Evolutionary conservation across 768 basidiomycete species (phyloP).

Genomic region (Hericium coralloides): DNA sequence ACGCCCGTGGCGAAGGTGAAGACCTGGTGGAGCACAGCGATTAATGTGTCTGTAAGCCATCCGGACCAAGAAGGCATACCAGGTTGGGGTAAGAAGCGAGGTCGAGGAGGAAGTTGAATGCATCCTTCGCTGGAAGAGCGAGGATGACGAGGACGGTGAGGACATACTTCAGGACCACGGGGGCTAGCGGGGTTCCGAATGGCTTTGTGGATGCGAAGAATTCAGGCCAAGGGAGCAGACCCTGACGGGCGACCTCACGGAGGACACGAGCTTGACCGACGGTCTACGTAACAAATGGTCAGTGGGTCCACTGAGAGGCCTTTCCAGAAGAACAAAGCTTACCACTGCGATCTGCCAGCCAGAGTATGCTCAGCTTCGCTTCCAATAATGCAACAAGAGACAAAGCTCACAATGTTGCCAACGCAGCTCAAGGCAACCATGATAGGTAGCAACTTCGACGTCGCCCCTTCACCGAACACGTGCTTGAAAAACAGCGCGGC

Average conservation of each 20-base stretch:
- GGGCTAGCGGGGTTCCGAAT: conserved; percentile 39
- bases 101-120: conserved; percentile 31
- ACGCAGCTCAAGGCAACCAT: conserved; percentile 12
- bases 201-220: conserved; percentile 41
- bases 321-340: neutral
- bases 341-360: conserved; percentile 13
- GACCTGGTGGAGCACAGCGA: conserved; percentile 9
- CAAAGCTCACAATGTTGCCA: conserved; percentile 24
- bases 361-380: too few species aligned
- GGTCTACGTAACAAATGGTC: conserved; percentile 9
- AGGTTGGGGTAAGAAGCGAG: conserved; percentile 30
- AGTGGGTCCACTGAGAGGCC: neutral
- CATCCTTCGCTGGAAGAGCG: conserved; percentile 25
- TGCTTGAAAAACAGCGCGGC: conserved; percentile 42
- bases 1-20: conserved; percentile 21
- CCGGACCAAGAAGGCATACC: conserved; percentile 16
- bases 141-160: conserved; percentile 35
- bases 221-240: conserved; percentile 37
- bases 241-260: conserved; percentile 44
- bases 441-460: conserved; percentile 11
- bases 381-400: too few species aligned
- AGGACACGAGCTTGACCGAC: conserved; percentile 38
- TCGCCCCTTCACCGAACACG: conserved; percentile 34
- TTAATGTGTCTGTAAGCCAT: neutral
- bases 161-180: conserved; percentile 29